Base-by-base conservation (phyloP, 768 basidiomycete species). In the Auricularia heimuer region DNA sequence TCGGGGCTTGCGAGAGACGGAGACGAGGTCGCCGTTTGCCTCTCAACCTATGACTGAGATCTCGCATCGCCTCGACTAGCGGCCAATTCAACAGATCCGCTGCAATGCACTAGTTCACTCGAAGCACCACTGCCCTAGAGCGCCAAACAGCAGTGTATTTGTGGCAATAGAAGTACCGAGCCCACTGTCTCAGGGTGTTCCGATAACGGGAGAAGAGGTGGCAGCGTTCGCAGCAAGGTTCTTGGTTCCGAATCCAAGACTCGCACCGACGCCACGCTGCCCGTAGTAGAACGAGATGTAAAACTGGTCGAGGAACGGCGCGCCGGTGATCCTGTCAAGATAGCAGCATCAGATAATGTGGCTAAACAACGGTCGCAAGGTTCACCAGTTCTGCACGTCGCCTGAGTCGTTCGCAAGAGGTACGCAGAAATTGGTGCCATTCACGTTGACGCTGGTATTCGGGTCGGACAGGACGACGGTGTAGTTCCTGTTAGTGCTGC, bases 201-300 rank as follows among this genome's bases (percentile, higher is more conserved):
- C 64, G 24, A 61, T 11, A 21, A 39, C 54, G 7, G 64, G 64
- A 12, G 54, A 60, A 21, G 54, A 42, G 4, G 37, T 24, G 16
- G 56, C 56, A 60, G 56, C 56, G 18, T 8, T 60, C 29, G 56
- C 56, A 12, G 24, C 56, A 7, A 60, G 56, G 34, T 60, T 60
- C 56, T 60, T 60, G 14, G 34, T 45, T 7, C 54, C 64, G 34
- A 64, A 64, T 7, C 56, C 56, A 7, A 60, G 21, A 10, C 29
- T 33, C 56, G 56, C 24, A 14, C 64, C 64, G 24, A 64, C 42
- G 14, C 37, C 58, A 21, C 58, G 24, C 29, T 33, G 44, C 4
- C 39, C 64, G 56, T 42, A 64, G 64, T 64, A 51, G 56, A 60
- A 61, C 18, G 64, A 44, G 34, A 64, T 21, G n/a, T 64, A 64